Conservation (phyloP, 352 stramenopile species). For the Peronospora tabacina region DNA sequence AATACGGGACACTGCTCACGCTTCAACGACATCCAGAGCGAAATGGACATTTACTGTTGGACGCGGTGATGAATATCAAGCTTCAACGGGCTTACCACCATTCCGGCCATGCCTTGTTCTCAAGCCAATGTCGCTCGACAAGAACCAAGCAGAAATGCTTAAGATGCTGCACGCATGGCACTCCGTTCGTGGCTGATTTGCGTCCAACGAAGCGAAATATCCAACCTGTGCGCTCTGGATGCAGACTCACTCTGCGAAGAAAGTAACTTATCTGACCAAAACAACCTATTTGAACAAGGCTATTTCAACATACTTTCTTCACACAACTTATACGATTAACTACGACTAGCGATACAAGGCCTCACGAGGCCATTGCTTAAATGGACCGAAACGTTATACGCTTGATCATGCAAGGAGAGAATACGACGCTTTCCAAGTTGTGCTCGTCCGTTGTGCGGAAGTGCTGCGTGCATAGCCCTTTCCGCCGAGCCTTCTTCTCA, state of each 20-base stretch:
- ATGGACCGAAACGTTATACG: conserved; percentile 21
- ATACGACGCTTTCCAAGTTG: conserved; percentile 10
- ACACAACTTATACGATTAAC: conserved; percentile 31
- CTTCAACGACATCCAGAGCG: too few relatives aligned
- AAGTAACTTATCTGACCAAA: not conserved
- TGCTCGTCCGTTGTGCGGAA: conserved; percentile 51
- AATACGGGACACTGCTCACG: too few relatives aligned
- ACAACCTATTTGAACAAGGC: not conserved
- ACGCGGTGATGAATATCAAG: too few relatives aligned
- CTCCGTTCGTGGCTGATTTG: too few relatives aligned
- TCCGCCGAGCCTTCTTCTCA: conserved; percentile 76
- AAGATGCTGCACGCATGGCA: too few relatives aligned
- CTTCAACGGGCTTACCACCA: too few relatives aligned
- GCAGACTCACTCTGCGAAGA: not conserved
- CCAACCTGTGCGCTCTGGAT: too few relatives aligned
- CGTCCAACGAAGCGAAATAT: too few relatives aligned
- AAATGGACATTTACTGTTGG: too few relatives aligned
- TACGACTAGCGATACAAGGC: conserved; percentile 20
- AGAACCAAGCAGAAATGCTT: too few relatives aligned
- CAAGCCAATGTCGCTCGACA: too few relatives aligned
- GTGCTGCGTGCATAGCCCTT: conserved; percentile 77
- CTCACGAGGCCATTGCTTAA: conserved; percentile 8
- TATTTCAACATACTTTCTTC: conserved; percentile 2
- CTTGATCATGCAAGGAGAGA: conserved; percentile 15
- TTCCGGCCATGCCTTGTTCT: too few relatives aligned